A percentile compares a stretch with the other conserved stretches of the same genome.
Evolutionary conservation across 192 early-diverging fungal species (phyloP).

Genomic region (Coemansia sp.): DNA sequence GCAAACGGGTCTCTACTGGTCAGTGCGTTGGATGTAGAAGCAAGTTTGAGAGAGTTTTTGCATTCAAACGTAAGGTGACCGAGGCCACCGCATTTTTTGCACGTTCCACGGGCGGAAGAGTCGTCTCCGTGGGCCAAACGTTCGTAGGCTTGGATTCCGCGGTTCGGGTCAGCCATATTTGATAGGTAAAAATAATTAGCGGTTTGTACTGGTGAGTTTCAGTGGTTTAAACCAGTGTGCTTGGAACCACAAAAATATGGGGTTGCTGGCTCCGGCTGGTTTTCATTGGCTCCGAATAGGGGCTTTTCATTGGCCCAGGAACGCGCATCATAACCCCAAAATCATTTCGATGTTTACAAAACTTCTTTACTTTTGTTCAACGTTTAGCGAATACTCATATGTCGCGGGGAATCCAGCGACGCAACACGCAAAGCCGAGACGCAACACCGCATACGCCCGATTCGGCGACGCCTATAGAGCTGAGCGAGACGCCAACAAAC

Average conservation of each 20-base stretch:
- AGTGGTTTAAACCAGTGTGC: too few relatives aligned
- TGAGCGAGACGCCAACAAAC: background rate
- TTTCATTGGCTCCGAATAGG: too few relatives aligned
- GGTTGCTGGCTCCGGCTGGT: too few relatives aligned
- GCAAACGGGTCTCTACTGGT: conserved; percentile 30
- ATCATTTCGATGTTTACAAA: too few relatives aligned
- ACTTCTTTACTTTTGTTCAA: background rate
- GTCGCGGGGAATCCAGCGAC: background rate
- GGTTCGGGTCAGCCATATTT: conserved; percentile 31
- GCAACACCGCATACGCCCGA: background rate
- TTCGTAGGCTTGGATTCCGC: conserved; percentile 52
- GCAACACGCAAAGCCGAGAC: conserved; percentile 3
- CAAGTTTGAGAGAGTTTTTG: conserved; percentile 46
- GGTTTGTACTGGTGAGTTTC: too few relatives aligned
- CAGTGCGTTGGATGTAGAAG: conserved; percentile 10
- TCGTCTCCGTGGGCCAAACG: conserved; percentile 44
- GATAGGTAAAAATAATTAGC: too few relatives aligned
- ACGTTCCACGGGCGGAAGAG: conserved; percentile 32
- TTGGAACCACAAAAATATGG: too few relatives aligned
- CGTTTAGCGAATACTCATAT: background rate
- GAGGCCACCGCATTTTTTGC: conserved; percentile 52
- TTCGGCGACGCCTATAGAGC: background rate
- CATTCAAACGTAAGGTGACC: conserved; percentile 56
- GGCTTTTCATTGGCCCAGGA: too few relatives aligned
- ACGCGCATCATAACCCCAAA: too few relatives aligned